Conservation (phyloP, 352 stramenopile species). For the Phytophthora chlamydospora region DNA sequence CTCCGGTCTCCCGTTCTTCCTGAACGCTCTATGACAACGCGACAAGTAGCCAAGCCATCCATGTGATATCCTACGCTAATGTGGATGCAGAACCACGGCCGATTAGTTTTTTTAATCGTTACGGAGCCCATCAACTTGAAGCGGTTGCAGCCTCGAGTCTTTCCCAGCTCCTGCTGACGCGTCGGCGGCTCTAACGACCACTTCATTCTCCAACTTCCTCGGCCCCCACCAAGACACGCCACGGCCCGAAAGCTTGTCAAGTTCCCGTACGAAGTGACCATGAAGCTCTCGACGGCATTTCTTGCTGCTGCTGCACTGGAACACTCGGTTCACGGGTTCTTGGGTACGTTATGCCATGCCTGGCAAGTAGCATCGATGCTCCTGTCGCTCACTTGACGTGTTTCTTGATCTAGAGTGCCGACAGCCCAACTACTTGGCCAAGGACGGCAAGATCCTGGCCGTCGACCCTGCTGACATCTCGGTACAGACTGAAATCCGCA, state of each 20-base stretch:
- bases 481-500: constrained; percentile 56
- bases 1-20: no score
- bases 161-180: not conserved
- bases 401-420: constrained; percentile 50
- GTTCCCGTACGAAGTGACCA: not conserved
- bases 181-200: not conserved
- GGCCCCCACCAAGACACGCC: not conserved
- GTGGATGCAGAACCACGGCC: no score
- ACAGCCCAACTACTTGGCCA: constrained; percentile 66
- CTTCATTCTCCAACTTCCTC: constrained; percentile 13
- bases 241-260: not conserved
- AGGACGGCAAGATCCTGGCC: constrained; percentile 59
- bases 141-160: constrained; percentile 1
- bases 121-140: no score
- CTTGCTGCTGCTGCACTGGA: not conserved
- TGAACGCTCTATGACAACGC: no score
- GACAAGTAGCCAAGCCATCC: no score
- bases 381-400: not conserved
- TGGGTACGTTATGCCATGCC: constrained; percentile 8
- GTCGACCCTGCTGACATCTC: constrained; percentile 48
- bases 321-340: constrained; percentile 9
- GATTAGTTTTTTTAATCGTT: no score
- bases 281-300: constrained; percentile 1
- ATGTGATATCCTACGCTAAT: no score
- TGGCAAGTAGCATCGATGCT: not conserved